Percentiles rank a stretch among this genome's conserved stretches.
Conservation (phyloP, 2,329 filamentous ascomycete species). For the Neopestalotiopsis sp. region DNA sequence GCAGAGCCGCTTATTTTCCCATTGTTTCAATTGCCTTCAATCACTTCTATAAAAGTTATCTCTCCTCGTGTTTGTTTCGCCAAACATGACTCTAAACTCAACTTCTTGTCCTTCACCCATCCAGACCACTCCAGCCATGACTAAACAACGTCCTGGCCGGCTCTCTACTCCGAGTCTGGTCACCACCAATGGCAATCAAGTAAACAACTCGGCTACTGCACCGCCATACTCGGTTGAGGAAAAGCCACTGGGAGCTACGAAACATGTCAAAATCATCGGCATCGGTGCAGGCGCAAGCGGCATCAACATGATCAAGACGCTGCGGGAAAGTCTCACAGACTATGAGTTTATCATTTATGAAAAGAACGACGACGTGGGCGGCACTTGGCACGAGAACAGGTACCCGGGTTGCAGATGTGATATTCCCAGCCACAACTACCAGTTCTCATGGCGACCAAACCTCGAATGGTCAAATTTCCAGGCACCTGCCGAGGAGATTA, state of each 20-base stretch:
- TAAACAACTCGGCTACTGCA: slow-evolving; percentile 26
- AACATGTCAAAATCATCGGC: slow-evolving; percentile 48
- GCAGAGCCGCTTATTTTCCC: slow-evolving; percentile 3
- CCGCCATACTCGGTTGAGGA: slow-evolving; percentile 42
- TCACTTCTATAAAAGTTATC: slow-evolving; percentile 10
- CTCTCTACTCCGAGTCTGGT: slow-evolving; percentile 21
- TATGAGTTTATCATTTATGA: slow-evolving; percentile 59
- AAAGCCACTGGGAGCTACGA: slow-evolving; percentile 43
- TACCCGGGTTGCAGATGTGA: slow-evolving; percentile 65
- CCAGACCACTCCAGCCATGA: slow-evolving; percentile 31
- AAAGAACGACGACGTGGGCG: slow-evolving; percentile 60
- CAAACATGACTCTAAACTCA: slow-evolving; percentile 8
- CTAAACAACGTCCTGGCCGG: slow-evolving; percentile 29
- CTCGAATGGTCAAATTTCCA: slow-evolving; percentile 65
- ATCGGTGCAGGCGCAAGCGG: slow-evolving; percentile 52
- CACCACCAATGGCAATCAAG: slow-evolving; percentile 22
- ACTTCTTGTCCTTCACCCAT: slow-evolving; percentile 20
- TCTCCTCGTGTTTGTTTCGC: background rate
- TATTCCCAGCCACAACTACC: slow-evolving; percentile 65
- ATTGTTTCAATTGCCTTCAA: background rate
- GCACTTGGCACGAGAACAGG: slow-evolving; percentile 64
- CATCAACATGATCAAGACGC: slow-evolving; percentile 50
- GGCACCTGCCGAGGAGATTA: slow-evolving; percentile 59
- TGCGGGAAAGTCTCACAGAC: slow-evolving; percentile 46
- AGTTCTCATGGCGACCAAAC: slow-evolving; percentile 66